Evolutionary conservation across 495 filamentous ascomycete genomes (phyloP), one percentile per base, ranked within the genome.

Genomic region (Talaromyces thailandensis): DNA sequence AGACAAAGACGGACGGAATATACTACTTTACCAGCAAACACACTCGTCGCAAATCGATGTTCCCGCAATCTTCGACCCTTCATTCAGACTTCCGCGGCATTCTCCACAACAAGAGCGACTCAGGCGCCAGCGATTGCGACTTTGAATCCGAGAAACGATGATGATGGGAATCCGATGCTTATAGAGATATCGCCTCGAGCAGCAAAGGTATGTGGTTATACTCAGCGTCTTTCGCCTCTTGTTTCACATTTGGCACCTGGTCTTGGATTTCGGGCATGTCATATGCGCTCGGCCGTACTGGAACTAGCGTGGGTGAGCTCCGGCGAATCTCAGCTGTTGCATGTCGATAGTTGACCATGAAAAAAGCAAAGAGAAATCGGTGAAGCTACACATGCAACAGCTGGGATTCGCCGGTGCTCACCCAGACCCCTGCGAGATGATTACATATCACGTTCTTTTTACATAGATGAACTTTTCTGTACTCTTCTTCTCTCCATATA

Each of bases 161-260:
- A 92, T 7, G 83, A 91, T 48, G 93, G 93, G n/a, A 87, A 92
- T 43, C 79, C 87, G 43, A 90, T 96, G 84, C 77, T 75, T 66
- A 79, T 97, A 28, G 83, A 84, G 58, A 93, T 97, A 59, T 94
- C 92, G 1, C 82, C 86, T 18, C 82, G 92, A 48, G 94, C 94
- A 25, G 82, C 89, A 31, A 84, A 88, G 72, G 91, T 93, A 82
- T 62, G 82, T 77, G 60, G 1, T 25, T 7, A 62, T 35, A 35
- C 3, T 1, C 37, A 64, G 31, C 59, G 6, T 29, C 56, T 53
- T 48, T 62, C 43, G 55, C 12, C 16, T 29, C 21, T 63, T 14
- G 40, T 53, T 63, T 56, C 53, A 24, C 35, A 16, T 0, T 2
- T 40, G 14, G 35, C 4, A 16, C 8, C 31, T 25, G 56, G 32